phyloP scores from a whole-genome alignment of 2,329 filamentous ascomycete genomes.

The Xylariaceae sp. region DNA sequence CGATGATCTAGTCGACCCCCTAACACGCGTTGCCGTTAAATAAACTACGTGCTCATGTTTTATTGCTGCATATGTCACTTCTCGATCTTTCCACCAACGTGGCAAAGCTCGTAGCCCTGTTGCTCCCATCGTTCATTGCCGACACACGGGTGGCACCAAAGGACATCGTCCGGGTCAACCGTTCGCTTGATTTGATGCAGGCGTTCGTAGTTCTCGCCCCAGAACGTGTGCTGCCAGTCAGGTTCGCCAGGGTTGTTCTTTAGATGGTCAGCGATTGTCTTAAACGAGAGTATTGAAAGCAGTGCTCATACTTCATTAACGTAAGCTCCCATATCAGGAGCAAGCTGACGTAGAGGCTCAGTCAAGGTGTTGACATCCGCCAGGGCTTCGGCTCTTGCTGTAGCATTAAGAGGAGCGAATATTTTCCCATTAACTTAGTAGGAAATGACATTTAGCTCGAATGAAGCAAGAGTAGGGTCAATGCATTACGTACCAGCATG shows the following conservation, averaged over 20 bases:
- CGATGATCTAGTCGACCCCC: too few relatives aligned
- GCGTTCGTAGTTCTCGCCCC: slow-evolving; percentile 52
- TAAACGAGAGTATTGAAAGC: not conserved
- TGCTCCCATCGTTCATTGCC: slow-evolving; percentile 51
- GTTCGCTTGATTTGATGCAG: slow-evolving; percentile 51
- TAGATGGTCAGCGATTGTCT: not conserved
- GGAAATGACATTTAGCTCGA: slow-evolving; percentile 13
- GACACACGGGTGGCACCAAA: slow-evolving; percentile 56
- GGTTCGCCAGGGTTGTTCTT: slow-evolving; percentile 47
- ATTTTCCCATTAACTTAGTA: slow-evolving; percentile 35
- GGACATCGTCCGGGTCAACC: slow-evolving; percentile 54
- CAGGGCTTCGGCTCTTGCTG: slow-evolving; percentile 37
- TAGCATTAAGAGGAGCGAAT: slow-evolving; percentile 44
- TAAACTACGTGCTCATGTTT: not conserved
- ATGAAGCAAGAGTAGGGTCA: not conserved
- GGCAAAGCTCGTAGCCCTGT: slow-evolving; percentile 33
- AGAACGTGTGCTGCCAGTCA: slow-evolving; percentile 49
- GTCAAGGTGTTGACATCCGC: slow-evolving; percentile 35
- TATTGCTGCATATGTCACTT: not conserved
- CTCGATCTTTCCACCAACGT: not conserved
- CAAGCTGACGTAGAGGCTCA: slow-evolving; percentile 47
- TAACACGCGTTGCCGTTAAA: too few relatives aligned
- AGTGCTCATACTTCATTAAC: slow-evolving; percentile 50
- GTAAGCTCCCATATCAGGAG: slow-evolving; percentile 51
- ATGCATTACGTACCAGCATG: slow-evolving; percentile 46